phyloP scores from a whole-genome alignment of 129 eudicot genomes.

The Tagetes erecta region DNA sequence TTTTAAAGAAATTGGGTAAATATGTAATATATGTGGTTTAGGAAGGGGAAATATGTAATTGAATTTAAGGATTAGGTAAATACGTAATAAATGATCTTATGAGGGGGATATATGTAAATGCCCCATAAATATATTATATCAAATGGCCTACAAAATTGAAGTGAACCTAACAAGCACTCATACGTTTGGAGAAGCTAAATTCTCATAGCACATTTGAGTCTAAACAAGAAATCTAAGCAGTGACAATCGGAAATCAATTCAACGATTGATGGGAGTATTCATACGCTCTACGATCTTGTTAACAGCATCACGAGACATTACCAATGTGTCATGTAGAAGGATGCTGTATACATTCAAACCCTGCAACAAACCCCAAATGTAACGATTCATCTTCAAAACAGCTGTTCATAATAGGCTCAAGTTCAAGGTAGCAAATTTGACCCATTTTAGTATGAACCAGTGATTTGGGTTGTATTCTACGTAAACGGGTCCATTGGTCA shows the following conservation, averaged over 20 bases:
- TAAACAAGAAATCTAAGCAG: conserved; percentile 5
- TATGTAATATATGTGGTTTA: too few relatives aligned
- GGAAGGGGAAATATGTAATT: too few relatives aligned
- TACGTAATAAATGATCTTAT: too few relatives aligned
- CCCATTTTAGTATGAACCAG: neutral
- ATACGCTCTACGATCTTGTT: conserved; percentile 72
- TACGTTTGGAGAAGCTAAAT: conserved; percentile 5
- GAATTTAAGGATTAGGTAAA: too few relatives aligned
- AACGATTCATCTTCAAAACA: neutral
- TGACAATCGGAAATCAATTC: conserved; percentile 4
- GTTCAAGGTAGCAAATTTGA: neutral
- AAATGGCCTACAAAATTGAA: conserved; percentile 12
- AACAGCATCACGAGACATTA: conserved; percentile 80
- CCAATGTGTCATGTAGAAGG: conserved; percentile 78
- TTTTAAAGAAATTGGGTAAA: too few relatives aligned
- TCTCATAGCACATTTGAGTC: conserved; percentile 11
- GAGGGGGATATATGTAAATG: too few relatives aligned
- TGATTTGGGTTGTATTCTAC: neutral
- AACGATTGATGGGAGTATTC: conserved; percentile 76
- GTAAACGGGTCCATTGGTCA: neutral
- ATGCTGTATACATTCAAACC: conserved; percentile 90
- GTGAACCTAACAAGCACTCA: conserved; percentile 12
- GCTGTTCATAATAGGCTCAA: neutral
- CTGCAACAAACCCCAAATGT: conserved; percentile 40
- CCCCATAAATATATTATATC: conserved; percentile 15